Base-by-base conservation (phyloP, 371 early-diverging fungal genomes). In the Mortierella sp. region DNA sequence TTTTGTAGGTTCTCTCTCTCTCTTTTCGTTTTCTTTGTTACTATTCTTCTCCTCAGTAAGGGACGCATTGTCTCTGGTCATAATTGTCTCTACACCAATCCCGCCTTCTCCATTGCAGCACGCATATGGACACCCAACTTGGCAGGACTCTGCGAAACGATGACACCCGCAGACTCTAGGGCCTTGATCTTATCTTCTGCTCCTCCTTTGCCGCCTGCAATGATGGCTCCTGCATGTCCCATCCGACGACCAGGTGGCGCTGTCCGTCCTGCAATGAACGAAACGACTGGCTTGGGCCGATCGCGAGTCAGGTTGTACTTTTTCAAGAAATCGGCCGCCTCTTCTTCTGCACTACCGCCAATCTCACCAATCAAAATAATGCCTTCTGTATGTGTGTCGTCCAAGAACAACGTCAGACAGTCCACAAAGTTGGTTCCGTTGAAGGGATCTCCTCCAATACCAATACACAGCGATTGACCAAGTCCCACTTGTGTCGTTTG, bases 401-500 rank as follows among this genome's bases (percentile, higher is more conserved):
- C 91, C 83, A 99, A 83, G 85, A 99, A 99, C 72, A 98, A 88
- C 75, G 88, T 90, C 47, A 99, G 87, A 86, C 96, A 94, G 85
- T 99, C 99, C 68, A 99, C 91, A 80, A 99, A 99, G 93, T 98
- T 97, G 85, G 99, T 96, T 60, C 99, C 99, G 86, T 98, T 98
- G 91, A 99, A 98, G 46, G 99, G 99, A 84, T 99, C 99, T 81
- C 99, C 99, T 68, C 99, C 99, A 85, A 99, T 99, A 79, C 99
- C 99, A 52, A 98, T 89, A 86, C 97, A 97, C 55, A 98, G 88
- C 43, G 97, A 92, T 84, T 99, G 99, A 62, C 99, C 99, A 43
- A 99, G 91, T 60, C 95, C 94, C 45, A 90, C 96, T 64, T 90
- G 89, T 12, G 99, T 98, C 43, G 99, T 99, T 85, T 99, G 99